Base-by-base conservation (phyloP, 2,329 filamentous ascomycete species). In the Escovopsis weberi region DNA sequence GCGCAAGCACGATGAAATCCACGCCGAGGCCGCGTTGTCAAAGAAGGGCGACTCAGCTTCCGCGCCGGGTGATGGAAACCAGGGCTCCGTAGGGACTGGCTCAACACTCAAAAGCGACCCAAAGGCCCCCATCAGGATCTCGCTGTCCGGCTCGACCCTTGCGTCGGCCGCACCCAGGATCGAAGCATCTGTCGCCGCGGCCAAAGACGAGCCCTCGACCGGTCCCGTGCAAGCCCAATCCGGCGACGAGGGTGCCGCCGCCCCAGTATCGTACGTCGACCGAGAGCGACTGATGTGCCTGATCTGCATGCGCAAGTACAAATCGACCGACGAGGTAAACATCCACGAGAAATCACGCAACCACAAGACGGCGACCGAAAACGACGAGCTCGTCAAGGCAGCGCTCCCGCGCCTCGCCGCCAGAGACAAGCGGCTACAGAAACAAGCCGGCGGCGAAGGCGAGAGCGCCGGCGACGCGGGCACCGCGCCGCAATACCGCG, bases 241-340 rank as follows among this genome's bases (percentile, higher is more conserved):
- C 7, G 19, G 34, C n/a, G 30, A 19, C 4, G 45, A 39, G 33
- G 37, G 38, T 33, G 23, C 42, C 36, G 28, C 35, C 11, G 28
- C 28, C 28, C 11, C 28, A 7, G 48, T 59, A 6, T 80, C 76
- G 0, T 84, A 74, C 49, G 72, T 75, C 6, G 78, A 84, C 46
- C 59, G 68, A 19, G 68, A 69, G 2, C 68, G 60, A 32, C 50
- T 68, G 12, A 63, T 63, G 58, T 68, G 65, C 43, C 53, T 67
- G 18, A 59, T 68, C 40, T 68, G 65, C 48, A 66, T 66, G 63
- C 63, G 63, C 50, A 66, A 66, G 45, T 68, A 67, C 54, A 67
- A 67, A 45, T 64, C 61, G 1, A 42, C 59, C 4, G 62, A 66
- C 19, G 63, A 68, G 42, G 57, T 66, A 28, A 51, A 61, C 47